A percentile compares a stretch with the other conserved stretches of the same genome.
Evolutionary conservation across 805 yeast genomes (phyloP).

Genomic region (Pichia phayaonensis): DNA sequence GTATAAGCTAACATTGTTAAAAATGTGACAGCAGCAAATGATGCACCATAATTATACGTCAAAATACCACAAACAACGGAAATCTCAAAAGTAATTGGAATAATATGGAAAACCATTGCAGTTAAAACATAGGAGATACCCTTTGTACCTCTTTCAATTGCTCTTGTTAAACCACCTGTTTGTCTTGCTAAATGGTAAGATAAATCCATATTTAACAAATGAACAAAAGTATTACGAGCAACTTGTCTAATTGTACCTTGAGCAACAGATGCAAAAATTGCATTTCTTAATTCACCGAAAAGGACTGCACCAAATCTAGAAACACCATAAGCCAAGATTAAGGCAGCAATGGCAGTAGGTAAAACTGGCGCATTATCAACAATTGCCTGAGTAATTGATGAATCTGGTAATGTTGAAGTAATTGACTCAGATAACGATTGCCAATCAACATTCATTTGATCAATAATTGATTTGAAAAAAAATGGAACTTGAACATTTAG

Average conservation of each 20-base stretch:
- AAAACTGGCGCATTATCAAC: slow-evolving; percentile 22
- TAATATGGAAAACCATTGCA: slow-evolving; percentile 96
- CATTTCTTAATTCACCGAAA: slow-evolving; percentile 91
- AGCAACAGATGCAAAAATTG: slow-evolving; percentile 91
- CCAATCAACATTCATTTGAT: slow-evolving; percentile 92
- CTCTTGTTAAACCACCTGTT: slow-evolving; percentile 93
- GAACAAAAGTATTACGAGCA: slow-evolving; percentile 80
- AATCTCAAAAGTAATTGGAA: slow-evolving; percentile 89
- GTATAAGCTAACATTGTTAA: slow-evolving; percentile 87
- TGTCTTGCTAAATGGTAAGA: slow-evolving; percentile 87
- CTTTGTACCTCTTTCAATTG: slow-evolving; percentile 95
- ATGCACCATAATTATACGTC: slow-evolving; percentile 83
- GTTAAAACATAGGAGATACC: slow-evolving; percentile 90
- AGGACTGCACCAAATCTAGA: slow-evolving; percentile 92
- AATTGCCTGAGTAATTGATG: slow-evolving; percentile 6
- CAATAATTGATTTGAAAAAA: slow-evolving; percentile 81
- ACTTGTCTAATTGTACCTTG: slow-evolving; percentile 89
- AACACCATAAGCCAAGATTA: slow-evolving; percentile 82
- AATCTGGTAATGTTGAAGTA: slow-evolving; percentile 5
- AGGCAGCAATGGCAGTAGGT: slow-evolving; percentile 55
- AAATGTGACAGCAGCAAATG: slow-evolving; percentile 84
- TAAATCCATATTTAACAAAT: slow-evolving; percentile 74
- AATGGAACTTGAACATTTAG: slow-evolving; percentile 95
- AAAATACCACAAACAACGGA: slow-evolving; percentile 88
- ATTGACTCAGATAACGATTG: slow-evolving; percentile 45